Evolutionary conservation across 495 filamentous ascomycete genomes (phyloP).

Genomic region (Aspergillus ostianus): DNA sequence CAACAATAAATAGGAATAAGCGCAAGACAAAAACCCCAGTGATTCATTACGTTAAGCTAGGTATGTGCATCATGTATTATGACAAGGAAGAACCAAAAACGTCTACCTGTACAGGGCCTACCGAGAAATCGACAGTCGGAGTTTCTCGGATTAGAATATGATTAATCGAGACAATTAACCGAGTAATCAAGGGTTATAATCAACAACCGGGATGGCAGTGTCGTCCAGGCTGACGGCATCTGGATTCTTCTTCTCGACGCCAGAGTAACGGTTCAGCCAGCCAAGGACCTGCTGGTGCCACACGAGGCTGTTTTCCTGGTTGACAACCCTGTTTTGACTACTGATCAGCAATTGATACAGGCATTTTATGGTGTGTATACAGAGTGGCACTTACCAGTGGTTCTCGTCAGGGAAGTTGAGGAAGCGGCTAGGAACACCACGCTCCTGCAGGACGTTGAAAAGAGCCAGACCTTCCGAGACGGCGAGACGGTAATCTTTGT

Average conservation of each 20-base stretch:
- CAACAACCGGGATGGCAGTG: constrained; percentile 32
- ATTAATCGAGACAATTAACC: not conserved
- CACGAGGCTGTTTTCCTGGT: constrained; percentile 44
- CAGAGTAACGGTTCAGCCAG: constrained; percentile 47
- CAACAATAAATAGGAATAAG: not conserved
- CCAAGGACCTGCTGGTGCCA: constrained; percentile 51
- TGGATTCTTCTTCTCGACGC: constrained; percentile 25
- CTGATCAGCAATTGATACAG: not conserved
- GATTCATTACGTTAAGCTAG: not conserved
- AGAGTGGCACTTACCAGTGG: constrained; percentile 36
- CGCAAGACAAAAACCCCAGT: not conserved
- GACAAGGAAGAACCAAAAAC: not conserved
- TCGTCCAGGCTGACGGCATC: constrained; percentile 35
- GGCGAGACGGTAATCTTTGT: constrained; percentile 43
- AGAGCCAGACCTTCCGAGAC: constrained; percentile 41
- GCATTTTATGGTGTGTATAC: not conserved
- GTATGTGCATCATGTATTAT: not conserved
- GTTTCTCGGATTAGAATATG: not conserved
- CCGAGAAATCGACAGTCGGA: not conserved
- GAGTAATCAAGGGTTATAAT: constrained; percentile 27
- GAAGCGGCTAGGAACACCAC: constrained; percentile 56
- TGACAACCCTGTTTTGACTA: constrained; percentile 26
- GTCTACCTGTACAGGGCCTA: not conserved
- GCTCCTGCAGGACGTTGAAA: constrained; percentile 50
- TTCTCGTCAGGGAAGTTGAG: constrained; percentile 55